Evolutionary conservation across 2,329 filamentous ascomycete species (phyloP), one percentile per base, ranked within the genome.

Genomic region (Ophiognomonia clavigignenti-juglandacearum): DNA sequence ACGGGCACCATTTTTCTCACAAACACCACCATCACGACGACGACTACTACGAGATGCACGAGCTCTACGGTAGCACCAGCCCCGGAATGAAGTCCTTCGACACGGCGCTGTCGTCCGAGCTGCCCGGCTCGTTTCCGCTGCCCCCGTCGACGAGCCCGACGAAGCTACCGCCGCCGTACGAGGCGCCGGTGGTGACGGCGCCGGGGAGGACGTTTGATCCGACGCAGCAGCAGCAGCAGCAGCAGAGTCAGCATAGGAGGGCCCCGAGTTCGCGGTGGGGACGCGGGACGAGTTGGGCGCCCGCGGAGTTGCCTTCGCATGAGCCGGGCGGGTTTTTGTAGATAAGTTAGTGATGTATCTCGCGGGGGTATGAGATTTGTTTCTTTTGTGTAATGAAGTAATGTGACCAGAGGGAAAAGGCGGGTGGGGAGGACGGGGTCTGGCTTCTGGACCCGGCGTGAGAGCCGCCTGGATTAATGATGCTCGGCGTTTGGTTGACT

Each of bases 31-130:
- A n/a, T n/a, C n/a, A n/a, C n/a, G n/a, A n/a, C n/a, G n/a, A n/a
- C n/a, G n/a, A n/a, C n/a, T n/a, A n/a, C n/a, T 27, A 39, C 22
- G 48, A 43, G 18, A 19, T 48, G 37, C 16, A 40, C 9, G 40
- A 42, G 20, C 39, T 38, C 6, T 31, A 48, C 18, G 14, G 41
- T 14, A 36, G n/a, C n/a, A n/a, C n/a, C n/a, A n/a, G n/a, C n/a
- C n/a, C n/a, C n/a, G n/a, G n/a, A n/a, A n/a, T n/a, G n/a, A 37
- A 34, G 31, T 22, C 10, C 9, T 36, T 19, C n/a, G 40, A 32
- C 20, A 19, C 40, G 16, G 23, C 20, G 4, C 42, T 20, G 11
- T 4, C 4, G 9, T 20, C 45, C n/a, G 46, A 52, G 6, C 26
- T 38, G 2, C 32, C 36, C 37, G 24, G 23, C 26, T 44, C 44